Base-by-base conservation (phyloP, 345 rosid genomes). In the Linum tenue region DNA sequence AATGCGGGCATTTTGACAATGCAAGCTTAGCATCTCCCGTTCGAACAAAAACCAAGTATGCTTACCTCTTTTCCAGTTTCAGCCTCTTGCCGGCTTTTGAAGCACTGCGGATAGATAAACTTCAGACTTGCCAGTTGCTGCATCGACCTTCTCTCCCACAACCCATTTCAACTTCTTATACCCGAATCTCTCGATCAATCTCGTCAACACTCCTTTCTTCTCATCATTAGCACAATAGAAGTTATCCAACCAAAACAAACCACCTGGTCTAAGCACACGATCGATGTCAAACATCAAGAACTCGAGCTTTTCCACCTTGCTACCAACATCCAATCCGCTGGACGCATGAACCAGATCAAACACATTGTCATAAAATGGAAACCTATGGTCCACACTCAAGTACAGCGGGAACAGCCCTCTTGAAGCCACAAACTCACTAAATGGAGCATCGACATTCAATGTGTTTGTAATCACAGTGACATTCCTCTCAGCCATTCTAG, bases 131-230 rank as follows among this genome's bases (percentile, higher is more conserved):
- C 77, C 81, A 56, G 77, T 22, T 22, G 31, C 74, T 17, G 77
- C 63, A 74, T 86, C 92, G 15, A 56, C 56, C 71, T 90, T 90
- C 82, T 90, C 97, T 22, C 99, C 96, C 11, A 85, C 80, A 31
- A 85, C 96, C 96, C 97, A 94, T 75, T 90, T 94, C 67, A 94
- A 79, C 82, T 94, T 94, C 80, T 85, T 94, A 71, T 94, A 90
- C 51, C 95, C 91, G 41, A 94, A 87, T 63, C 76, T 83, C 84
- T 94, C 99, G 0, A 90, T 83, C 77, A 94, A 66, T 59, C 84
- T 84, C 11, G 96, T 94, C 75, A 94, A 72, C 15, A 71, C 75
- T 65, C 72, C 79, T 82, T 84, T 94, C 85, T 85, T 88, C 66
- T 79, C 87, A 4, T 88, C 95, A 14, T 66, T 75, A 15, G 79